These are phyloP conservation scores for Auxenochlorella pyrenoidosa DNA, from an alignment of 139 green algal genomes.

Conservation along the genomic window DNA sequence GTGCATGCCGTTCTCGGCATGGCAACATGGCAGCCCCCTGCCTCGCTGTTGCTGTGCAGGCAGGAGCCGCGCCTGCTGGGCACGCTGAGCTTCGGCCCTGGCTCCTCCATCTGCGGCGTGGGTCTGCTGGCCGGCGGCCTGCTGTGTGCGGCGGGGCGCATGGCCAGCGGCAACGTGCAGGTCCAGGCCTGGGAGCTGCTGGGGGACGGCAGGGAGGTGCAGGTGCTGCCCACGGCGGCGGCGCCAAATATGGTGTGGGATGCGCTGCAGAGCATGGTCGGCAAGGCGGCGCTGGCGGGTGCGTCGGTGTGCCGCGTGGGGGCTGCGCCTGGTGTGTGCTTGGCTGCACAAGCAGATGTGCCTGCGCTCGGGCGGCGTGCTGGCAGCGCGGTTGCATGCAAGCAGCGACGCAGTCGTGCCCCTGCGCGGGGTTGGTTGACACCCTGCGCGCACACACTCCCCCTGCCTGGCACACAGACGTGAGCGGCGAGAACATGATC, in stretches of 20 bases:
- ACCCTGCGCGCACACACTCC: background rate
- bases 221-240: conserved; percentile 10
- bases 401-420: no score
- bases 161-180: conserved; percentile 49
- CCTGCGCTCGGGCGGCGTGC: no score
- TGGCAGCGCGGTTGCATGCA: no score
- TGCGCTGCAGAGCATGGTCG: conserved; percentile 36
- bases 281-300: conserved; percentile 37
- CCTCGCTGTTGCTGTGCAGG: background rate
- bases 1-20: no score
- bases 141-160: conserved; percentile 27
- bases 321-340: background rate
- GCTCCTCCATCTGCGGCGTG: conserved; percentile 26
- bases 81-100: conserved; percentile 16
- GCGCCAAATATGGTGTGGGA: conserved; percentile 39
- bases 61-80: conserved; percentile 29
- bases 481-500: conserved; percentile 36
- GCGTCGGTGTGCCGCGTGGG: background rate
- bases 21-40: no score
- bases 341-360: background rate
- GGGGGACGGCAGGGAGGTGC: conserved; percentile 12
- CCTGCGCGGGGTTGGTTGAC: background rate
- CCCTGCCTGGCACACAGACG: conserved; percentile 8
- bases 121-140: conserved; percentile 34
- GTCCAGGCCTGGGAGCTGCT: conserved; percentile 40